Conservation (phyloP, 257 asterid genomes). For the Nicotiana undulata region DNA sequence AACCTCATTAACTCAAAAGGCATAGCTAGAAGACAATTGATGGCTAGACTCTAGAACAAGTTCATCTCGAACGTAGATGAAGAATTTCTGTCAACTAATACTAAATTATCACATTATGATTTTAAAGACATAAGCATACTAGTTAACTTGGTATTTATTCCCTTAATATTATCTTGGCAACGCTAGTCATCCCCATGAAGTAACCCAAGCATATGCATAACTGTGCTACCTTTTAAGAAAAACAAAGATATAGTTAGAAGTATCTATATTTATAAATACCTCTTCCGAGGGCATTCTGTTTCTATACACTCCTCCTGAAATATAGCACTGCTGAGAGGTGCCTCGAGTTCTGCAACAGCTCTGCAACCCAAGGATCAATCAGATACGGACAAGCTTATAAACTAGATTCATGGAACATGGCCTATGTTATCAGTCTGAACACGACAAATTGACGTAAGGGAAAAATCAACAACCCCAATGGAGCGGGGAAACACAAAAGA, state of each 20-base stretch:
- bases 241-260: neutral
- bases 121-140: neutral
- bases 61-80: neutral
- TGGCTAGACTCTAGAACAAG: neutral
- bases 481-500: neutral
- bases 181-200: neutral
- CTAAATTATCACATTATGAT: neutral
- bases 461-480: neutral
- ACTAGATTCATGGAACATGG: neutral
- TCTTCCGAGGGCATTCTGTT: slow-evolving; percentile 56
- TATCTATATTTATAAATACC: slow-evolving; percentile 27
- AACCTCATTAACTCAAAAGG: neutral
- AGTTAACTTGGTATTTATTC: neutral
- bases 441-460: neutral
- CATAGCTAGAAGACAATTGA: neutral
- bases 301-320: slow-evolving; percentile 48
- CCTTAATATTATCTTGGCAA: neutral
- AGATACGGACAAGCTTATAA: neutral
- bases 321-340: slow-evolving; percentile 35
- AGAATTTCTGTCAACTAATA: neutral
- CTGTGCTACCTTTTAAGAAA: neutral
- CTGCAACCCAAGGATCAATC: slow-evolving; percentile 30
- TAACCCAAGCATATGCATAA: neutral
- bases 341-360: slow-evolving; percentile 30
- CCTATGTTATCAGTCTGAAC: neutral